A percentile compares a stretch with the other conserved stretches of the same genome.
Conservation (phyloP, 2,329 filamentous ascomycete species). For the Phaeosphaeriaceae sp. region DNA sequence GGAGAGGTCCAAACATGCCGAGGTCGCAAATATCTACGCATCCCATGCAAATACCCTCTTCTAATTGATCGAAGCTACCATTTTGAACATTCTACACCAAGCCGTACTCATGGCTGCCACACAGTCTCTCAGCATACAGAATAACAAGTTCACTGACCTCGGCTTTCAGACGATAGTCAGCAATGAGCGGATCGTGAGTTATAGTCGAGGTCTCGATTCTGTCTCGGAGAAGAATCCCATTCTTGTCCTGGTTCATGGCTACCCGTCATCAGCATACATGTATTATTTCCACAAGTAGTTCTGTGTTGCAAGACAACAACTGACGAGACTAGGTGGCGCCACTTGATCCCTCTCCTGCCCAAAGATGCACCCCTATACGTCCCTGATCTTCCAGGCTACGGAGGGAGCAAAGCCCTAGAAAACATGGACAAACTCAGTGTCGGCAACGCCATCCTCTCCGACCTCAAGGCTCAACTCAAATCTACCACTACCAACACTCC, state of each 20-base stretch:
- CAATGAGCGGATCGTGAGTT: constrained; percentile 33
- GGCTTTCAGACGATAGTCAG: constrained; percentile 37
- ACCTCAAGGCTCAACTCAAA: constrained; percentile 32
- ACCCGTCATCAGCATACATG: constrained; percentile 42
- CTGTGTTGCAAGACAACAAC: too few relatives aligned
- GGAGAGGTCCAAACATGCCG: neutral
- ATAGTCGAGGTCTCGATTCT: constrained; percentile 31
- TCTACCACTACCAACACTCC: constrained; percentile 19
- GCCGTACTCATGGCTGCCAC: constrained; percentile 20
- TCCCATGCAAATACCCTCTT: too few relatives aligned
- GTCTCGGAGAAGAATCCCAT: constrained; percentile 37
- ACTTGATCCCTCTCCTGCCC: constrained; percentile 40
- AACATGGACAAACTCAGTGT: constrained; percentile 39
- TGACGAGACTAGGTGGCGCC: constrained; percentile 37
- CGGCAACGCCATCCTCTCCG: constrained; percentile 32
- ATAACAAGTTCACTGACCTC: constrained; percentile 36
- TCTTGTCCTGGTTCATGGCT: constrained; percentile 42
- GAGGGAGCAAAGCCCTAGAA: constrained; percentile 31
- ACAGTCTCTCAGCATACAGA: constrained; percentile 34
- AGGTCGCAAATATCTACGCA: neutral
- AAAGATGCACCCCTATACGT: constrained; percentile 34
- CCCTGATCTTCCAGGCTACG: constrained; percentile 44
- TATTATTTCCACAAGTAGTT: constrained; percentile 12
- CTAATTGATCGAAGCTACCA: too few relatives aligned
- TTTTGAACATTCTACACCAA: neutral